Conservation (phyloP, 345 rosid genomes). For the Heritiera littoralis region DNA sequence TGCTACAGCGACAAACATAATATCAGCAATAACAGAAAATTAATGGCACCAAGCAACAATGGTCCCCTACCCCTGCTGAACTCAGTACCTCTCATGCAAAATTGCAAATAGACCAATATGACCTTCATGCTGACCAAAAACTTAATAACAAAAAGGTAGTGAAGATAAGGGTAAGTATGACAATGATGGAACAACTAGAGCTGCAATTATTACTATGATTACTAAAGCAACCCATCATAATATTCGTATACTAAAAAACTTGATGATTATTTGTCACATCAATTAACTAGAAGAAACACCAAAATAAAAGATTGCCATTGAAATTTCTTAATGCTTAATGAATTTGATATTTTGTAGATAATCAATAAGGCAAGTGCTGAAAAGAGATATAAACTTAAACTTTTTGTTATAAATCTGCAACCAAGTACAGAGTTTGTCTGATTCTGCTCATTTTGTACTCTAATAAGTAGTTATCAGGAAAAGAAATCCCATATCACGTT, state of each 20-base stretch:
- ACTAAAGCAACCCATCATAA: background rate
- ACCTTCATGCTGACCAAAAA: slow-evolving; percentile 1
- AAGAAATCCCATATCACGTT: background rate
- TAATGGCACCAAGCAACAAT: background rate
- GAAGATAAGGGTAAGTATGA: background rate
- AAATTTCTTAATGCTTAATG: background rate
- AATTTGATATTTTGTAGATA: background rate
- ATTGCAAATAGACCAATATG: background rate
- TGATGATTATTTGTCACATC: background rate
- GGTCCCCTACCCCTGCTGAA: background rate
- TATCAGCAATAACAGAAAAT: background rate
- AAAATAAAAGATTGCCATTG: background rate
- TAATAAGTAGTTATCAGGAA: background rate
- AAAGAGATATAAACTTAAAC: background rate
- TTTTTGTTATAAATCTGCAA: slow-evolving; percentile 4
- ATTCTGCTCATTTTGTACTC: background rate
- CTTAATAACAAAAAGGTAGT: background rate
- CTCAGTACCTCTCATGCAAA: background rate
- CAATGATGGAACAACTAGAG: background rate
- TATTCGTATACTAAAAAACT: background rate
- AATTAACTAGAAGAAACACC: background rate
- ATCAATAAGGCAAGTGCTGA: background rate
- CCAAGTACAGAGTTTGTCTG: background rate
- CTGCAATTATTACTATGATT: background rate
- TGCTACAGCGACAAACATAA: too few relatives aligned